Percentiles rank a stretch among this genome's conserved stretches.
Conservation (phyloP, 83 land plant species). For the Diphasiastrum complanatum region DNA sequence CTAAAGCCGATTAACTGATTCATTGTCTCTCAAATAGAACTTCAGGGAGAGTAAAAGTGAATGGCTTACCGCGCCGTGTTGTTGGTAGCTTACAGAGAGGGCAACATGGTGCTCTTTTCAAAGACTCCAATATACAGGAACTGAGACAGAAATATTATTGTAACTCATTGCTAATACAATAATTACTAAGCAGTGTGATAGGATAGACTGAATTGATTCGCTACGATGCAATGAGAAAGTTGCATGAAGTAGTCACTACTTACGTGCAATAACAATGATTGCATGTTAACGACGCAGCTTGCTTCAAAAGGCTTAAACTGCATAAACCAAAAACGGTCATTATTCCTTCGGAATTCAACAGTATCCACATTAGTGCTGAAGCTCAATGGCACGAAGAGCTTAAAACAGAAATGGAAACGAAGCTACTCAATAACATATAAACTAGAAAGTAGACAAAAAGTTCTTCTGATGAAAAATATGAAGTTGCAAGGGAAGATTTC, state of each 20-base stretch:
- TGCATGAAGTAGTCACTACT: slow-evolving; percentile 8
- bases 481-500: no score
- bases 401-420: no score
- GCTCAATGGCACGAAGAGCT: no score
- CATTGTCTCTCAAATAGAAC: no score
- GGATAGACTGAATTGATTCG: not conserved
- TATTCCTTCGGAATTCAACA: not conserved
- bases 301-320: slow-evolving; percentile 24
- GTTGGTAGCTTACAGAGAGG: slow-evolving; percentile 22
- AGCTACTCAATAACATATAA: no score
- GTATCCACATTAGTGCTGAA: not conserved
- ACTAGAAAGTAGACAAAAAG: no score
- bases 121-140: slow-evolving; percentile 10
- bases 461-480: no score
- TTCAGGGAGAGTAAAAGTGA: not conserved
- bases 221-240: not conserved
- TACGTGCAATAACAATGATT: slow-evolving; percentile 24
- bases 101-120: slow-evolving; percentile 12
- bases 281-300: slow-evolving; percentile 21
- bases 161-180: not conserved
- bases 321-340: not conserved
- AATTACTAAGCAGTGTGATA: not conserved
- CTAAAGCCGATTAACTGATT: no score
- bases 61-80: slow-evolving; percentile 17
- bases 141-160: slow-evolving; percentile 3